Percentiles rank a stretch among this genome's conserved stretches.
Conservation (phyloP, 306 rosid genomes). For the Dryas drummondii region DNA sequence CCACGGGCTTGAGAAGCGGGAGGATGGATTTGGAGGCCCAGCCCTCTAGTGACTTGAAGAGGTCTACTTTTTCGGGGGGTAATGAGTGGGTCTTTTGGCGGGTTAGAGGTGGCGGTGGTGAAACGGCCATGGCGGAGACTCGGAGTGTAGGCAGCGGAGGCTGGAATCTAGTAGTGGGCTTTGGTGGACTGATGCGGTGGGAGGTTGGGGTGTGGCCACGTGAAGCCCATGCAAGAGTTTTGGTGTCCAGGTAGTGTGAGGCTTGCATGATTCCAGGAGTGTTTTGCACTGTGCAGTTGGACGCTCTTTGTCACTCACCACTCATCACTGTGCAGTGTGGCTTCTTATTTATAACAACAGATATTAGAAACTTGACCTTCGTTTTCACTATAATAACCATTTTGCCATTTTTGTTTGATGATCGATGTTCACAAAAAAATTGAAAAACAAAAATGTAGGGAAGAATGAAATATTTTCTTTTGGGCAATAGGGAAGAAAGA, state of each 20-base stretch:
- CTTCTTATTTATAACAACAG: constrained; percentile 11
- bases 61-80: constrained; percentile 48
- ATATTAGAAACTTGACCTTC: neutral
- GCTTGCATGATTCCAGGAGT: constrained; percentile 17
- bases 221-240: constrained; percentile 14
- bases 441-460: neutral
- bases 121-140: constrained; percentile 15
- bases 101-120: neutral
- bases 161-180: neutral
- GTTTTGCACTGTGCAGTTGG: neutral
- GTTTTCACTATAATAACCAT: neutral
- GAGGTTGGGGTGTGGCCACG: neutral
- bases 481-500: too few relatives aligned
- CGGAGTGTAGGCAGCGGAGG: neutral
- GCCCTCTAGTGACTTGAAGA: constrained; percentile 54
- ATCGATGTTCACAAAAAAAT: neutral
- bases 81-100: constrained; percentile 37
- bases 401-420: neutral
- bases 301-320: neutral
- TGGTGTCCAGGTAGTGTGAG: constrained; percentile 17
- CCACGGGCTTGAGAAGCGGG: constrained; percentile 63
- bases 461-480: too few relatives aligned
- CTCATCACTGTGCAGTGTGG: too few relatives aligned
- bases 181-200: constrained; percentile 16
- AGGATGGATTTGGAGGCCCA: constrained; percentile 56